Evolutionary conservation across 345 rosid genomes (phyloP).

Genomic region (Heritiera fomes): DNA sequence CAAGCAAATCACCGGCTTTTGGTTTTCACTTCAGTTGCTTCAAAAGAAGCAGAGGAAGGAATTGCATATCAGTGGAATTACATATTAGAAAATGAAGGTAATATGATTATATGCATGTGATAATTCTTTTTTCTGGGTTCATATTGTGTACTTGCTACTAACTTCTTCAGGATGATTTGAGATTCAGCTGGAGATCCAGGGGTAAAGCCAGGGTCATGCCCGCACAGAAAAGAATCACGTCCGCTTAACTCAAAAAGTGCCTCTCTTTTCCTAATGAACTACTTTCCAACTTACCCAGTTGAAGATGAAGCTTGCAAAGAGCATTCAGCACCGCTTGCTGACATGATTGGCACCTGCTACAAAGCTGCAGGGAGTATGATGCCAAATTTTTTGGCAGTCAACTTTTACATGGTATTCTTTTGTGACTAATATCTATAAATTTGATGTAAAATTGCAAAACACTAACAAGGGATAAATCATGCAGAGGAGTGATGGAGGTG

Average conservation of each 20-base stretch:
- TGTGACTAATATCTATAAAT: not conserved
- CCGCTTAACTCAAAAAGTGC: conserved; percentile 66
- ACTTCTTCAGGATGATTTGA: conserved; percentile 22
- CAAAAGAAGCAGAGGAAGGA: conserved; percentile 96
- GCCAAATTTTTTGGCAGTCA: conserved; percentile 94
- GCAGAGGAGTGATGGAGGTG: conserved; percentile 98
- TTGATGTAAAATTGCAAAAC: not conserved
- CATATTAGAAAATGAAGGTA: conserved; percentile 84
- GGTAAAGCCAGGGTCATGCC: conserved; percentile 79
- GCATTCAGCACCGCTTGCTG: conserved; percentile 76
- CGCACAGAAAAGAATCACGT: conserved; percentile 80
- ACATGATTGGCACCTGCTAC: conserved; percentile 87
- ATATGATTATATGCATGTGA: conserved; percentile 23
- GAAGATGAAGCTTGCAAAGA: conserved; percentile 90
- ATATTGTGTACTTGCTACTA: not conserved
- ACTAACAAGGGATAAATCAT: conserved; percentile 30
- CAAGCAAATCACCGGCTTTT: conserved; percentile 76
- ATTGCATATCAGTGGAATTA: conserved; percentile 97
- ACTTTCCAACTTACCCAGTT: conserved; percentile 84
- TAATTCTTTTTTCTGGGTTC: not conserved
- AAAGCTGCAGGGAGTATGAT: conserved; percentile 76
- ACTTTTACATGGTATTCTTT: conserved; percentile 85
- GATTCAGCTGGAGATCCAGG: conserved; percentile 97
- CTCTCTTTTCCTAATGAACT: conserved; percentile 84
- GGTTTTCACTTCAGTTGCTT: conserved; percentile 88